Base-by-base conservation (phyloP, 257 asterid species). In the Henckelia pumila region DNA sequence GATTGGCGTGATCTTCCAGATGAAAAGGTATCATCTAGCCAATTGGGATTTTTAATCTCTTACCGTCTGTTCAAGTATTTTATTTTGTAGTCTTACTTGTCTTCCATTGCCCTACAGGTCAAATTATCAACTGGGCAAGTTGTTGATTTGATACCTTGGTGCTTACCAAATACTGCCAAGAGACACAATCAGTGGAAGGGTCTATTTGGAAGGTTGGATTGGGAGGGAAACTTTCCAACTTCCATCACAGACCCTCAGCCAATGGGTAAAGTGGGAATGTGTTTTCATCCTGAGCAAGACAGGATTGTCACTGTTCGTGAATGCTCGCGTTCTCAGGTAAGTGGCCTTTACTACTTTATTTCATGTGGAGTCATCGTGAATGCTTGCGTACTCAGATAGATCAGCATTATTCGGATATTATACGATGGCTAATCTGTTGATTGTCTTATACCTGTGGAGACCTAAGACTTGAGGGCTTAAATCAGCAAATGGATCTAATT, bases 171-270 rank as follows among this genome's bases (percentile, higher is more conserved):
- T 71, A 89, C 98, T 37, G 98, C 98, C 53, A 83, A 89, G 86
- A 83, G 97, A 86, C 98, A 93, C 87, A 93, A 93, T 76, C 98
- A 93, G 77, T 93, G 98, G 98, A 93, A 93, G 84, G 97, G 98
- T 16, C 86, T 89, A 37, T 93, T 86, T 72, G 95, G 98, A 35
- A 85, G 96, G 82, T 79, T 93, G 76, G 95, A 89, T 63, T 93
- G 98, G 98, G 97, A 93, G 67, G 96, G 98, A 52, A 93, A 93
- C 72, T 93, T 93, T 56, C 96, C 97, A 2, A 89, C 95, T 53
- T 89, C 96, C 20, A 80, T 88, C 30, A 89, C 98, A 14, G 98
- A 93, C 56, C 97, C 98, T 53, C 98, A 93, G 64, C 97, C 97
- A 8, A 87, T 89, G 98, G 95, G 98, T 59, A 89, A 89, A 77